Conservation (phyloP, 352 stramenopile species). For the Ophiocytium majus region DNA sequence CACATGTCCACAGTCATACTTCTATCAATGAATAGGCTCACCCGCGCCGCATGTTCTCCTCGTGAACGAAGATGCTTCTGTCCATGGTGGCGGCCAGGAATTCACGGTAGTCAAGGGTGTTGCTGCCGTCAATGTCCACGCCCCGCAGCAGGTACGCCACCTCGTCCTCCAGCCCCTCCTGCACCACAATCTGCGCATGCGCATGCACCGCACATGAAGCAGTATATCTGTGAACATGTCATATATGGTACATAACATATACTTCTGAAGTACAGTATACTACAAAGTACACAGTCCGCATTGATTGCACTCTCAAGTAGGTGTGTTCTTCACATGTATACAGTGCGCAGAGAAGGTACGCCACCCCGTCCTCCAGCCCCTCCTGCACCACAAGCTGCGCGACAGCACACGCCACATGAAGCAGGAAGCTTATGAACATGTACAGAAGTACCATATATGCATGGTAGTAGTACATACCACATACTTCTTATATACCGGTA, state of each 20-base stretch:
- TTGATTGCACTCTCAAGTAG: conserved; percentile 82
- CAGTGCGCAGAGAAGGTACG: conserved; percentile 62
- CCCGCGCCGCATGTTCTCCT: conserved; percentile 52
- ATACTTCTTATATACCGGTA: no score
- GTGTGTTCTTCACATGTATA: conserved; percentile 75
- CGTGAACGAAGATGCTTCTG: conserved; percentile 53
- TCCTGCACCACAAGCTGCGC: conserved; percentile 32
- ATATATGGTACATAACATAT: not conserved
- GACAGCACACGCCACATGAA: no score
- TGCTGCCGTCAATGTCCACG: conserved; percentile 82
- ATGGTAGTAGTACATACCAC: no score
- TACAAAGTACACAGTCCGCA: not conserved
- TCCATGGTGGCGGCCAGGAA: conserved; percentile 86
- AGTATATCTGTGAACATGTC: not conserved
- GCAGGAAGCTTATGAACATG: no score
- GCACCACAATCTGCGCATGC: conserved; percentile 22
- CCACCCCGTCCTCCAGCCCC: conserved; percentile 50
- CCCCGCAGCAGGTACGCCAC: conserved; percentile 60
- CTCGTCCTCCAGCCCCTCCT: conserved; percentile 51
- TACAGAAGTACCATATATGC: no score
- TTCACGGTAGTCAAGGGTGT: conserved; percentile 76
- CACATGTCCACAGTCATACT: no score
- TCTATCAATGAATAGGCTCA: no score
- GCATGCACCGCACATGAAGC: not conserved
- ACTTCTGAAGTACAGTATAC: not conserved